A percentile compares a stretch with the other conserved stretches of the same genome.
Conservation (phyloP, 2,329 filamentous ascomycete species). For the Pseudopyricularia javanii region DNA sequence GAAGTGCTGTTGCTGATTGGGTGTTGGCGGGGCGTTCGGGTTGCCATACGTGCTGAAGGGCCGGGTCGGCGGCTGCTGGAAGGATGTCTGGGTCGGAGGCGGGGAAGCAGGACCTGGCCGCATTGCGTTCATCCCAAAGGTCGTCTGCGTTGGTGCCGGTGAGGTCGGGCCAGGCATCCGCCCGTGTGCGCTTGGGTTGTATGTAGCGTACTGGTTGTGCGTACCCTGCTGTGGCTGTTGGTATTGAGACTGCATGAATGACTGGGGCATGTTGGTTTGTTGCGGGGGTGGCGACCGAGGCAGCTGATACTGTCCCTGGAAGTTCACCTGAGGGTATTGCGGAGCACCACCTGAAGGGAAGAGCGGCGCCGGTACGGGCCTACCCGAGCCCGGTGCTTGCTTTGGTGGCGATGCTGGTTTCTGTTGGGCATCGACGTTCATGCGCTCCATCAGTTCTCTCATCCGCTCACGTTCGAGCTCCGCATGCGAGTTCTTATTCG, state of each 20-base stretch:
- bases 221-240: slow-evolving; percentile 23
- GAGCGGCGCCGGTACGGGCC: slow-evolving; percentile 20
- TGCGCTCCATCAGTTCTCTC: slow-evolving; percentile 83
- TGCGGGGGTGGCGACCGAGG: slow-evolving; percentile 43
- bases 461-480: slow-evolving; percentile 80
- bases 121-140: slow-evolving; percentile 18
- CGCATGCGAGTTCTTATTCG: slow-evolving; percentile 47
- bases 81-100: slow-evolving; percentile 47
- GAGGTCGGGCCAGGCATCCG: slow-evolving; percentile 40
- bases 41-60: slow-evolving; percentile 35
- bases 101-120: slow-evolving; percentile 35
- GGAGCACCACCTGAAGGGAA: slow-evolving; percentile 23
- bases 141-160: slow-evolving; percentile 25
- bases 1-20: slow-evolving; percentile 27
- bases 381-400: slow-evolving; percentile 17
- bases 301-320: slow-evolving; percentile 45
- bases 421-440: slow-evolving; percentile 63
- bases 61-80: slow-evolving; percentile 33
- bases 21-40: slow-evolving; percentile 21
- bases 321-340: slow-evolving; percentile 40
- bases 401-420: slow-evolving; percentile 20
- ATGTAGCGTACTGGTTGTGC: slow-evolving; percentile 35
- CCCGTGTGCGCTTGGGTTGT: slow-evolving; percentile 48
- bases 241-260: slow-evolving; percentile 14
- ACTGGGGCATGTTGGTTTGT: slow-evolving; percentile 23